Conservation (phyloP, 2,329 filamentous ascomycete species). For the Balansia obtecta region DNA sequence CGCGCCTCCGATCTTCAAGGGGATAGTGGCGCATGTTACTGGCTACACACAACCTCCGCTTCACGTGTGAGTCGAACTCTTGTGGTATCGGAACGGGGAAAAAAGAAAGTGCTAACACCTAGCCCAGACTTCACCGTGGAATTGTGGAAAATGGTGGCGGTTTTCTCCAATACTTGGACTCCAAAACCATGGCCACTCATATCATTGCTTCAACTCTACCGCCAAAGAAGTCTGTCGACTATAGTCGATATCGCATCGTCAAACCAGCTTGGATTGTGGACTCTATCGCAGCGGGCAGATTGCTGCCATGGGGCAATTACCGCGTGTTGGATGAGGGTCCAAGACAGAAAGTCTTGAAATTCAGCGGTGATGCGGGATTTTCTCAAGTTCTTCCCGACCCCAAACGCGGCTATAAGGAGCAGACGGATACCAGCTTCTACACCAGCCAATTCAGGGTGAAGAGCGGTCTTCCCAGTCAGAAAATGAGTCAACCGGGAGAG, state of each 20-base stretch:
- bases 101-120: constrained; percentile 8
- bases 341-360: constrained; percentile 62
- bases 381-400: constrained; percentile 50
- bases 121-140: constrained; percentile 55
- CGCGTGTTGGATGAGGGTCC: constrained; percentile 75
- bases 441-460: constrained; percentile 50
- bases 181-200: constrained; percentile 89
- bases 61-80: constrained; percentile 43
- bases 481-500: constrained; percentile 17
- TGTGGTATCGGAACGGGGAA: neutral
- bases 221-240: constrained; percentile 86
- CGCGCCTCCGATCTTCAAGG: constrained; percentile 79
- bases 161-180: constrained; percentile 88
- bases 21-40: constrained; percentile 81
- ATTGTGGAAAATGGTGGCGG: constrained; percentile 90
- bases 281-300: constrained; percentile 65
- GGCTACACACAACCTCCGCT: constrained; percentile 93
- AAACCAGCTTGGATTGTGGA: constrained; percentile 93
- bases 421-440: constrained; percentile 76
- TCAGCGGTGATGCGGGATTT: constrained; percentile 48
- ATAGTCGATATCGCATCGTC: constrained; percentile 76
- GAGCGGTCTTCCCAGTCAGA: constrained; percentile 16
- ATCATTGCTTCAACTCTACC: constrained; percentile 86
- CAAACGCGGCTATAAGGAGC: constrained; percentile 60
- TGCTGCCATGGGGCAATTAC: constrained; percentile 80